Conservation (phyloP, 1,284 basidiomycete species). For the Schizopora paradoxa region DNA sequence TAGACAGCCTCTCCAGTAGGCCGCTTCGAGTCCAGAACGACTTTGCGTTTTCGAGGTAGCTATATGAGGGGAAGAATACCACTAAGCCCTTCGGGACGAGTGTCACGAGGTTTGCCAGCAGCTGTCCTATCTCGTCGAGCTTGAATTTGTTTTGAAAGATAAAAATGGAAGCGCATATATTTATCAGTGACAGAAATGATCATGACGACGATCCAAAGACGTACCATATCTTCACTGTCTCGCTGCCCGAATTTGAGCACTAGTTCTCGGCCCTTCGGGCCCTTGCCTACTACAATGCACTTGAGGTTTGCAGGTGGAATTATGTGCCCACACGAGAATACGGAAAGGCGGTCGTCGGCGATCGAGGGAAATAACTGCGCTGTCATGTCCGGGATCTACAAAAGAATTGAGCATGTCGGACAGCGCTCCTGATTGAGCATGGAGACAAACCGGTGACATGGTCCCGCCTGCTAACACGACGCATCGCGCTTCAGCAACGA, state of each 20-base stretch:
- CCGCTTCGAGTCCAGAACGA: slow-evolving; percentile 63
- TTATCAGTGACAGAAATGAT: neutral
- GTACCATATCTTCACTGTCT: slow-evolving; percentile 60
- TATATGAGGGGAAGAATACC: slow-evolving; percentile 93
- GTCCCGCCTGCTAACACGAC: slow-evolving; percentile 93
- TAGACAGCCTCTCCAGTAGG: slow-evolving; percentile 53
- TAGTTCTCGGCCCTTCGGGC: slow-evolving; percentile 72
- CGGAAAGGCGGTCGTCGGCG: slow-evolving; percentile 56
- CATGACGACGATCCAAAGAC: slow-evolving; percentile 24
- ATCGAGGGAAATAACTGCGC: slow-evolving; percentile 78
- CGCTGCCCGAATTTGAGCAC: slow-evolving; percentile 83
- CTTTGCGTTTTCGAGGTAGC: slow-evolving; percentile 69
- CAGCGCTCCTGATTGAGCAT: neutral
- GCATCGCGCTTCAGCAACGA: slow-evolving; percentile 75
- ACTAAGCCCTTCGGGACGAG: slow-evolving; percentile 86
- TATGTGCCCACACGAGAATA: slow-evolving; percentile 91
- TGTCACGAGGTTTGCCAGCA: slow-evolving; percentile 73
- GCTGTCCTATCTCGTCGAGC: slow-evolving; percentile 82
- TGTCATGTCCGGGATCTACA: slow-evolving; percentile 83
- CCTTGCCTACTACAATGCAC: slow-evolving; percentile 71
- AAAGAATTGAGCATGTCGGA: neutral
- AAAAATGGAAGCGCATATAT: neutral
- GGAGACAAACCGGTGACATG: slow-evolving; percentile 80
- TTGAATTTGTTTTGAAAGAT: slow-evolving; percentile 27
- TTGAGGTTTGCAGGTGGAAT: slow-evolving; percentile 80